Evolutionary conservation across 1,139 yeast species (phyloP).

Genomic region (Yamadazyma triangularis): DNA sequence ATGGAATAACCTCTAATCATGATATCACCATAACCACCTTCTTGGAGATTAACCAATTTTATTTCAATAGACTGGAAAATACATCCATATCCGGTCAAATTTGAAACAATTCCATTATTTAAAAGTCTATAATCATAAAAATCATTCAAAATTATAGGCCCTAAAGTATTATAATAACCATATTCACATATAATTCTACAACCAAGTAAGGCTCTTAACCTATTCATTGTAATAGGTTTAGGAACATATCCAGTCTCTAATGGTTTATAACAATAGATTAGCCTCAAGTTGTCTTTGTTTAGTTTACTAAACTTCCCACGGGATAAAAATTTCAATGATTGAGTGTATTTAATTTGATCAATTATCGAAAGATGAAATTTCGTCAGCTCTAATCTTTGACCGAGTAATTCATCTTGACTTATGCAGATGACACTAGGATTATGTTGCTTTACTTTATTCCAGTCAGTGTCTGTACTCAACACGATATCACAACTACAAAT

Average conservation of each 20-base stretch:
- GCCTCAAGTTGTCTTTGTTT: conserved; percentile 22
- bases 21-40: conserved; percentile 43
- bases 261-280: conserved; percentile 34
- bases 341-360: conserved; percentile 13
- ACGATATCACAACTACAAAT: conserved; percentile 20
- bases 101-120: conserved; percentile 11
- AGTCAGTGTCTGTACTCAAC: conserved; percentile 10
- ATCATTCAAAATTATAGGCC: conserved; percentile 58
- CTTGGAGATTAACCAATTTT: conserved; percentile 32
- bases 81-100: conserved; percentile 35
- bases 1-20: conserved; percentile 62
- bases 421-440: conserved; percentile 23
- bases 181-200: conserved; percentile 52
- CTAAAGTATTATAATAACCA: conserved; percentile 44
- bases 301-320: conserved; percentile 22
- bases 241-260: conserved; percentile 10
- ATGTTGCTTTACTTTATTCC: conserved; percentile 8
- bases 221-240: conserved; percentile 31
- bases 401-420: conserved; percentile 7
- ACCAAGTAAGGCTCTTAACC: conserved; percentile 42
- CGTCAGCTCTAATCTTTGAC: conserved; percentile 3
- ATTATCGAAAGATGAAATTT: conserved; percentile 10
- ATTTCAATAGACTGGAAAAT: conserved; percentile 49
- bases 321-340: conserved; percentile 19
- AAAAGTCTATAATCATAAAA: conserved; percentile 57